Base-by-base conservation (phyloP, 2,329 filamentous ascomycete species). In the Neocatenulostroma microsporum region DNA sequence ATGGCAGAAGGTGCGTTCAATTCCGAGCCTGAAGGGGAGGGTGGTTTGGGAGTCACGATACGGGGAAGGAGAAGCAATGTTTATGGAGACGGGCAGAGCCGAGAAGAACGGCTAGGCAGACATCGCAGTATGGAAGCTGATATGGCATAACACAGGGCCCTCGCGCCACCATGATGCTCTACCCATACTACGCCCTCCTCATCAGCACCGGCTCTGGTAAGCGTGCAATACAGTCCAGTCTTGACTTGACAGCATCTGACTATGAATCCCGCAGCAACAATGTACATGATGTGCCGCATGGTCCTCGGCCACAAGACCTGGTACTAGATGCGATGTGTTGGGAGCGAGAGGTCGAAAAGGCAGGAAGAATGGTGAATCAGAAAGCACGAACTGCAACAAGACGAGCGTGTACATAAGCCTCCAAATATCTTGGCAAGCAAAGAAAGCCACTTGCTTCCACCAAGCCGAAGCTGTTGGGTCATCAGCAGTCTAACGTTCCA, bases 241-340 rank as follows among this genome's bases (percentile, higher is more conserved):
- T n/a, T n/a, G n/a, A n/a, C n/a, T n/a, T n/a, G n/a, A 10, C 21
- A 13, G 12, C 14, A 43, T 7, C 34, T 42, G 21, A 43, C 32
- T 12, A 28, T 21, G 18, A 21, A n/a, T n/a, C 37, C 20, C 36
- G 27, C 40, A 67, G 66, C 57, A 37, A 57, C 61, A 47, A 67
- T 84, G 65, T 89, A 83, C 70, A 81, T 80, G 68, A 79, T 82
- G 69, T 67, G 72, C 61, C 81, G 84, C 60, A 78, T 83, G 69
- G 67, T 83, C 47, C 60, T 79, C 25, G 84, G 84, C 56, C 76
- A 88, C 73, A 88, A 86, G 75, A 84, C 79, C 45, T 87, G 79
- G 78, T 84, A 46, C 39, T 53, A 36, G 20, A 30, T 10, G 12
- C n/a, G n/a, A n/a, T n/a, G n/a, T n/a, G n/a, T n/a, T n/a, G n/a